These are phyloP conservation scores for Penicillium glabrum DNA, from an alignment of 2,329 filamentous ascomycete species.

Conservation along the genomic window DNA sequence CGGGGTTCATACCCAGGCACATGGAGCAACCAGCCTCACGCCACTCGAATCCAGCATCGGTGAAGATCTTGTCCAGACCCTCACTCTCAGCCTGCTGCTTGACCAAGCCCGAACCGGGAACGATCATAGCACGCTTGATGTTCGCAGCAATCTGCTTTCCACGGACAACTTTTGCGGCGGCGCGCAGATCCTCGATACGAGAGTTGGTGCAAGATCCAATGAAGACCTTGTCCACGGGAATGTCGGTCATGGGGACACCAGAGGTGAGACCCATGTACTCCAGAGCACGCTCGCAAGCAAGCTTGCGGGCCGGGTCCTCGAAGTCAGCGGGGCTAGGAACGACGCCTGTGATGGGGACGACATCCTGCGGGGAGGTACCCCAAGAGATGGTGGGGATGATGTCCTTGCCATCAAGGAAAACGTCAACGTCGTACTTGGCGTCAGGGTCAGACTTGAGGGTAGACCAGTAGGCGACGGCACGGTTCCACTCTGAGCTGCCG, in stretches of 20 bases:
- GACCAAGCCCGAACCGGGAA: constrained; percentile 91
- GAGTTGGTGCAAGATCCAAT: constrained; percentile 98
- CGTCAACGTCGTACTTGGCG: constrained; percentile 85
- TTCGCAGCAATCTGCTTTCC: constrained; percentile 85
- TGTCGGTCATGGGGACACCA: constrained; percentile 88
- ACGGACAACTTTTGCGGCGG: constrained; percentile 80
- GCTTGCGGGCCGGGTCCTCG: constrained; percentile 74
- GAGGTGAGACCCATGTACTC: constrained; percentile 94
- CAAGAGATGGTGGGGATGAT: constrained; percentile 92
- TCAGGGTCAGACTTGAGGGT: constrained; percentile 80
- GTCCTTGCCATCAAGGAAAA: constrained; percentile 88
- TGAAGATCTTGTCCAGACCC: constrained; percentile 89
- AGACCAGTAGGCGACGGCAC: constrained; percentile 84
- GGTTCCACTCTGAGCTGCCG: constrained; percentile 85
- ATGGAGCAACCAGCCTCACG: constrained; percentile 97
- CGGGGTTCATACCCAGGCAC: constrained; percentile 99
- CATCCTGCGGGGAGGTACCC: constrained; percentile 96
- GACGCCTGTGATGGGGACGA: constrained; percentile 87
- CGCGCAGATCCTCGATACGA: constrained; percentile 90
- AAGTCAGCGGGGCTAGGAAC: constrained; percentile 92
- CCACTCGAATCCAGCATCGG: constrained; percentile 94
- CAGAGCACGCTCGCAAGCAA: constrained; percentile 74
- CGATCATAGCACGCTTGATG: constrained; percentile 92
- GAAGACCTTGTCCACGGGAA: constrained; percentile 91
- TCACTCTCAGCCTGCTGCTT: constrained; percentile 90